Percentiles rank a stretch among this genome's conserved stretches.
These are phyloP conservation scores for Aureobasidium sp. DNA, from an alignment of 2,329 filamentous ascomycete genomes.

Conservation along the genomic window DNA sequence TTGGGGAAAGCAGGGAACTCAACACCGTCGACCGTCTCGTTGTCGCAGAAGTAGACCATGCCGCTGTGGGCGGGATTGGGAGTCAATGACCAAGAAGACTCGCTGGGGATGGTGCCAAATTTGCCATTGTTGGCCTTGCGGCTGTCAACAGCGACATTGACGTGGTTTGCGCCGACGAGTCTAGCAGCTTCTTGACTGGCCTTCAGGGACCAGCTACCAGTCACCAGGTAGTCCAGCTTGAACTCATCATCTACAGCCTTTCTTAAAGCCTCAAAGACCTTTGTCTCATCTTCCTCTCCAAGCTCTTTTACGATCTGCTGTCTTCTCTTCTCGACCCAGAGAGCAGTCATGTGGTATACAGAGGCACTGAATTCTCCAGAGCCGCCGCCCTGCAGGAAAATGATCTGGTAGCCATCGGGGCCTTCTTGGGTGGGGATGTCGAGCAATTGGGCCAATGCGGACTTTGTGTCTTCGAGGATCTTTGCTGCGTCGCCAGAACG, in stretches of 20 bases:
- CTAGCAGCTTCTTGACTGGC: conserved; percentile 74
- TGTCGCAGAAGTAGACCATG: conserved; percentile 84
- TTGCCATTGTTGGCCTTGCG: conserved; percentile 60
- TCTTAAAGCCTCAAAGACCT: conserved; percentile 51
- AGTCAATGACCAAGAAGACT: conserved; percentile 65
- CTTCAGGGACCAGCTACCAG: conserved; percentile 85
- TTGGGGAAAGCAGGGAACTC: conserved; percentile 73
- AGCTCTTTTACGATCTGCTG: conserved; percentile 50
- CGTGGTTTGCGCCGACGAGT: conserved; percentile 65
- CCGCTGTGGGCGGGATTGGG: conserved; percentile 52
- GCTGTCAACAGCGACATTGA: conserved; percentile 70
- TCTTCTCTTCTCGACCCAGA: conserved; percentile 68
- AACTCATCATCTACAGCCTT: conserved; percentile 46
- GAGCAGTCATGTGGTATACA: conserved; percentile 72
- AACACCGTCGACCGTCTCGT: conserved; percentile 90
- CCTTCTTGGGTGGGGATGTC: conserved; percentile 68
- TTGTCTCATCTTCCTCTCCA: conserved; percentile 44
- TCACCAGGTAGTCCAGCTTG: conserved; percentile 77
- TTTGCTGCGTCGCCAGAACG: conserved; percentile 68
- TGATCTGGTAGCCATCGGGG: conserved; percentile 74
- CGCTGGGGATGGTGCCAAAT: conserved; percentile 74
- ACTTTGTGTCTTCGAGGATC: conserved; percentile 72
- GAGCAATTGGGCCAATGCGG: conserved; percentile 62
- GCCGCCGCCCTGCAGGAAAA: conserved; percentile 84
- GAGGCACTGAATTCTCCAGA: conserved; percentile 77